Conservation (phyloP, 2,329 filamentous ascomycete species). For the Neoscytalidium dimidiatum region DNA sequence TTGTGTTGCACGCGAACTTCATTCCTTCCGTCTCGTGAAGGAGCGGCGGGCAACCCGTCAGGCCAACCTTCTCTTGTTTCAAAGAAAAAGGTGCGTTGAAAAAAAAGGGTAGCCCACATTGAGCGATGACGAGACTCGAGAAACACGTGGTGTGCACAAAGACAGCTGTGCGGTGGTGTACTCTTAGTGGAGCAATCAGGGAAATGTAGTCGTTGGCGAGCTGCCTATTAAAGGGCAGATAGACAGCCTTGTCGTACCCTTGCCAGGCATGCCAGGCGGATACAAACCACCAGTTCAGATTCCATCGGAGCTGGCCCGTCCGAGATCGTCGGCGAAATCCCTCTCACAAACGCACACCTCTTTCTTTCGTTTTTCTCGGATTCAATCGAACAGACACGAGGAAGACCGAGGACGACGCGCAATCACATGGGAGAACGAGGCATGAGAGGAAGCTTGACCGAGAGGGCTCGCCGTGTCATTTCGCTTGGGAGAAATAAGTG, state of each 20-base stretch:
- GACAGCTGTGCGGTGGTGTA: not conserved
- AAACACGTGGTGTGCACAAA: not conserved
- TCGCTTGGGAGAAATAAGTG: not conserved
- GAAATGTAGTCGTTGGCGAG: not conserved
- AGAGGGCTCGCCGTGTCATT: not conserved
- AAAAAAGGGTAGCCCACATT: not conserved
- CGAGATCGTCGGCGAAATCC: no score
- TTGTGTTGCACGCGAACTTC: not conserved
- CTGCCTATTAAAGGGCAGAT: not conserved
- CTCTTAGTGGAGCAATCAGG: not conserved
- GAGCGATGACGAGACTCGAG: not conserved
- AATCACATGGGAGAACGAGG: not conserved
- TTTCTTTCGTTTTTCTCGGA: no score
- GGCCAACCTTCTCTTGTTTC: constrained; percentile 2
- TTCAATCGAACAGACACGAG: no score
- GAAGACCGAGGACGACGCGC: not conserved
- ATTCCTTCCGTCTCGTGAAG: not conserved
- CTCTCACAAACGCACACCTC: no score
- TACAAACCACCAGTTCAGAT: no score
- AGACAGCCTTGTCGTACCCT: not conserved
- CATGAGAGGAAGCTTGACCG: not conserved
- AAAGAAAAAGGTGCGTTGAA: not conserved
- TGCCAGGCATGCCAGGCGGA: no score
- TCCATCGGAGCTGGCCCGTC: no score
- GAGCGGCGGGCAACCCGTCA: not conserved